phyloP scores from a whole-genome alignment of 1,284 basidiomycete genomes.

The Leucoagaricus sp. region DNA sequence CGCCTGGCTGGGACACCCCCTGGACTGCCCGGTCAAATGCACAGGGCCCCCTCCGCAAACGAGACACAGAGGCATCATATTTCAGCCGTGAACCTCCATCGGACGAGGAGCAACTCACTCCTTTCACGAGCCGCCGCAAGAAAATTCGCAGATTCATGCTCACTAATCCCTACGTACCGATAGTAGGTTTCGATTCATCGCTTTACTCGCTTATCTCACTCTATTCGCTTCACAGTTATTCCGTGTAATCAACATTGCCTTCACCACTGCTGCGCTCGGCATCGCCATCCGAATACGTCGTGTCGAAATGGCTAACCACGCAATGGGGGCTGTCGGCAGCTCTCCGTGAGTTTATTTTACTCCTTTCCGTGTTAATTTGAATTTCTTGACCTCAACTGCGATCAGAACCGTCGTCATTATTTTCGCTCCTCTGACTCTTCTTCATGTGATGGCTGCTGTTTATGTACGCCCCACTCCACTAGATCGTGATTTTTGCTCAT shows the following conservation, averaged over 20 bases:
- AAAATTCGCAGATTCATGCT: slow-evolving; percentile 65
- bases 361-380: background rate
- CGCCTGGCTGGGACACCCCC: slow-evolving; percentile 69
- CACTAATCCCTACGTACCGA: slow-evolving; percentile 71
- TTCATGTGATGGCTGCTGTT: slow-evolving; percentile 84
- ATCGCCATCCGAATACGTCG: slow-evolving; percentile 77
- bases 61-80: slow-evolving; percentile 16
- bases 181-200: slow-evolving; percentile 47
- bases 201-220: slow-evolving; percentile 22
- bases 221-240: slow-evolving; percentile 60
- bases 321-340: slow-evolving; percentile 76
- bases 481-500: slow-evolving; percentile 15
- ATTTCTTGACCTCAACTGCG: background rate
- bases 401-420: slow-evolving; percentile 82
- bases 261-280: slow-evolving; percentile 80
- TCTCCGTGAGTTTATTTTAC: slow-evolving; percentile 63
- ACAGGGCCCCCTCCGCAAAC: slow-evolving; percentile 32
- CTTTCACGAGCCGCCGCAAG: slow-evolving; percentile 45
- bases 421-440: slow-evolving; percentile 81
- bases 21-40: slow-evolving; percentile 55
- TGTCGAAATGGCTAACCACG: slow-evolving; percentile 50
- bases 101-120: slow-evolving; percentile 30
- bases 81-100: slow-evolving; percentile 33
- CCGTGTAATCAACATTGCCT: slow-evolving; percentile 81
- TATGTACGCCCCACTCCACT: slow-evolving; percentile 54